Evolutionary conservation across 1,284 basidiomycete species (phyloP).

Genomic region (Papiliotrema fonsecae): DNA sequence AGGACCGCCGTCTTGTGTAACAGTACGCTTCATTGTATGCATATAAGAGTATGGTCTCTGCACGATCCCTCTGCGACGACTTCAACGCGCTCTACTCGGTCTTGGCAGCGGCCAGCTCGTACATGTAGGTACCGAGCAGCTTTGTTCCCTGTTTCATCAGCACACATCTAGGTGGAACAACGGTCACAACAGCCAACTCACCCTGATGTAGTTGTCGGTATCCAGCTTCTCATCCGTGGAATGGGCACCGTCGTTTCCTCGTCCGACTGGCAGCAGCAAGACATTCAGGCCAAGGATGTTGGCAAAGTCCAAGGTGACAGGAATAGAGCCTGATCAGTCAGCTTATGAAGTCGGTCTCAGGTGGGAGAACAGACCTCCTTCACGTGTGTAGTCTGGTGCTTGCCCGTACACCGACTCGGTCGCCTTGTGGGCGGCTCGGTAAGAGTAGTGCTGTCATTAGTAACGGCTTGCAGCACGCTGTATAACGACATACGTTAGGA

Average conservation of each 20-base stretch:
- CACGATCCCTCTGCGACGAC: neutral
- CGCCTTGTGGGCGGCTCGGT: conserved; percentile 77
- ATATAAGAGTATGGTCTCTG: neutral
- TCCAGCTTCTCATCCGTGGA: conserved; percentile 93
- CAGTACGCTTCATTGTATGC: neutral
- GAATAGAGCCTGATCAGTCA: conserved; percentile 67
- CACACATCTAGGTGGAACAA: neutral
- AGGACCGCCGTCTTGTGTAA: neutral
- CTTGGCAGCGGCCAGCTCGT: conserved; percentile 59
- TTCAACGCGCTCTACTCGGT: conserved; percentile 8
- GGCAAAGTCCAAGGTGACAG: conserved; percentile 92
- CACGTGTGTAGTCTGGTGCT: conserved; percentile 81
- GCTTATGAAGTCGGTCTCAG: neutral
- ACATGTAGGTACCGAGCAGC: conserved; percentile 75
- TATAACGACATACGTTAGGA: conserved; percentile 25
- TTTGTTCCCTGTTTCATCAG: conserved; percentile 53
- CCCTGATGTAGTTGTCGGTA: conserved; percentile 85
- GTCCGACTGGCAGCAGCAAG: conserved; percentile 82
- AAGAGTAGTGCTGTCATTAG: conserved; percentile 76
- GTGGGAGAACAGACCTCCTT: conserved; percentile 57
- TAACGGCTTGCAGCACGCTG: neutral
- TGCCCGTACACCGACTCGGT: conserved; percentile 70
- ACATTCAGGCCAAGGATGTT: conserved; percentile 71
- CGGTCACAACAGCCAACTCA: no score
- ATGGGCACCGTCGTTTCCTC: conserved; percentile 88